Base-by-base conservation (phyloP, 306 rosid genomes). In the Corylus americana region DNA sequence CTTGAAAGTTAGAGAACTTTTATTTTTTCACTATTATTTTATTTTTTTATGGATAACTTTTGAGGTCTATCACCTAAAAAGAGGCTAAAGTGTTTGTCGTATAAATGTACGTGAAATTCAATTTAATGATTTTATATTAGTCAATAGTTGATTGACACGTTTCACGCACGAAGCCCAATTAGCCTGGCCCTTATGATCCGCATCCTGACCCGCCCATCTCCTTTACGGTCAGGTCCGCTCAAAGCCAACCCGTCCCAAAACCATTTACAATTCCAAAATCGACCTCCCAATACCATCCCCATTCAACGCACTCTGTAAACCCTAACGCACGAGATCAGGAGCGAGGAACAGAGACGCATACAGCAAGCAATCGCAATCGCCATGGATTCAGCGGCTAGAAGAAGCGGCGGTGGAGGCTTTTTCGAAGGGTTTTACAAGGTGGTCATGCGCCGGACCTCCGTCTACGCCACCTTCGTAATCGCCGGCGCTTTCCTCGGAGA, bases 401-500 rank as follows among this genome's bases (percentile, higher is more conserved):
- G 87, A 82, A 85, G 80, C 53, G 83, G 94, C 8, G 96, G 98
- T 58, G 45, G 45, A 42, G 98, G 98, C 71, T 72, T 88, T 78
- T 61, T 90, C 49, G 99, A 95, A 86, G 91, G 94, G 42, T 73
- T 95, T 12, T 95, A 85, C 87, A 92, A 86, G 75, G 94, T 93
- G n/a, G 16, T 91, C 50, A 90, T 88, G 98, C 98, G 99, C 74
- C 98, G 99, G 37, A 96, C 91, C 87, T 95, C 96, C 67, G 88
- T 90, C 67, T 89, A 93, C 25, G 92, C 90, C 55, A 90, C 94
- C 74, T 91, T 95, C 73, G 79, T 96, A 79, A 89, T 96, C 83
- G 97, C 94, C 10, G 99, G 97, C n/a, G 94, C 99, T 55, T 96
- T 93, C 78, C 71, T 91, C 80, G 99, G 94, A 42, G 99, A 96